Evolutionary conservation across 2,329 filamentous ascomycete genomes (phyloP).

Genomic region (Xylaria sp.): DNA sequence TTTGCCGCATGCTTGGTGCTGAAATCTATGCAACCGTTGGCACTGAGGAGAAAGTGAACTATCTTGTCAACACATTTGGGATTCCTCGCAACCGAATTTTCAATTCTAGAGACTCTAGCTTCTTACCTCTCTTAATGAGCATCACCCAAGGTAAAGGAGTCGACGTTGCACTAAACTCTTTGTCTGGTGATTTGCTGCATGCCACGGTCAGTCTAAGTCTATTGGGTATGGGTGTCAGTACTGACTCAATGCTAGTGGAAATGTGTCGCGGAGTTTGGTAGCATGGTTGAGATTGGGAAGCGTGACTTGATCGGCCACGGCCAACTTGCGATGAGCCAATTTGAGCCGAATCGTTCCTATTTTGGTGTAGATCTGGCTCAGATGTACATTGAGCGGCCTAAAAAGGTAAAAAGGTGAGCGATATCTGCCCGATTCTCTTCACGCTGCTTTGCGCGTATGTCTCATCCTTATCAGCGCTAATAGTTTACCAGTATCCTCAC

Average conservation of each 20-base stretch:
- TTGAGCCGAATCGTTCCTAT: not conserved
- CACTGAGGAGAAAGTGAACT: not conserved
- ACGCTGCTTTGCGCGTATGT: not conserved
- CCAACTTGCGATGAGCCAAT: not conserved
- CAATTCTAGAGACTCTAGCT: constrained; percentile 1
- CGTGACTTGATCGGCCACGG: not conserved
- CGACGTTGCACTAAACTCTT: not conserved
- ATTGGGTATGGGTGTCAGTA: not conserved
- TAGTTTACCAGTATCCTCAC: no score
- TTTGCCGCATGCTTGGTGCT: not conserved
- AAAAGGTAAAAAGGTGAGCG: not conserved
- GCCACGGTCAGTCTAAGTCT: not conserved
- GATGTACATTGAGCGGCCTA: not conserved
- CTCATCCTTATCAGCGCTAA: no score
- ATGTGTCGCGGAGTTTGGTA: constrained; percentile 9
- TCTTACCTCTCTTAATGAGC: not conserved
- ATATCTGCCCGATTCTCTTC: not conserved
- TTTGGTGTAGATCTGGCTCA: not conserved
- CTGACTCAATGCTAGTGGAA: not conserved
- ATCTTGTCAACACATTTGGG: not conserved
- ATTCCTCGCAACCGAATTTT: not conserved
- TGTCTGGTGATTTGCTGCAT: constrained; percentile 5
- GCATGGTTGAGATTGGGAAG: not conserved
- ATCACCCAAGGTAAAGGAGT: not conserved
- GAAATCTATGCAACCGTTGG: not conserved